These are phyloP conservation scores for Globisporangium viniferum DNA, from an alignment of 352 stramenopile genomes.

Conservation along the genomic window DNA sequence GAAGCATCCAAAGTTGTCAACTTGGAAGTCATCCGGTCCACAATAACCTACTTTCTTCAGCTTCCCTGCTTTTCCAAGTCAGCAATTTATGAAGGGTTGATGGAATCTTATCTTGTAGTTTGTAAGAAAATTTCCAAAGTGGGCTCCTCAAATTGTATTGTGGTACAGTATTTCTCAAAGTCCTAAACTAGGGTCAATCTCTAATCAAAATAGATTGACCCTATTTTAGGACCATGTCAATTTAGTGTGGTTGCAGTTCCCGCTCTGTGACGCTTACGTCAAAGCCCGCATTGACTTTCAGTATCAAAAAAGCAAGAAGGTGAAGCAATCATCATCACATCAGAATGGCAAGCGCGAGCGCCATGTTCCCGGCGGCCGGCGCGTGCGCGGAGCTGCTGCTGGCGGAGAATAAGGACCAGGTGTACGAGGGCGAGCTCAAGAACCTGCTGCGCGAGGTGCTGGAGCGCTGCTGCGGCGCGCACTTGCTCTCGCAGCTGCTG, in stretches of 20 bases:
- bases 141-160: too few relatives aligned
- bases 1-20: too few relatives aligned
- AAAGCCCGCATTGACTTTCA: not conserved
- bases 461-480: slow-evolving; percentile 60
- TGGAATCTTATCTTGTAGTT: too few relatives aligned
- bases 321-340: not conserved
- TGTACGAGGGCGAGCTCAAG: slow-evolving; percentile 74
- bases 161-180: too few relatives aligned
- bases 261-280: not conserved
- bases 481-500: slow-evolving; percentile 76
- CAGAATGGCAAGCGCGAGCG: not conserved
- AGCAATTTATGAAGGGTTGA: too few relatives aligned
- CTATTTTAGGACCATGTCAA: too few relatives aligned
- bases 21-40: too few relatives aligned
- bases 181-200: too few relatives aligned
- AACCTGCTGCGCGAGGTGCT: slow-evolving; percentile 73
- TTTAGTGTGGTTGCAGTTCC: not conserved
- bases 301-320: not conserved
- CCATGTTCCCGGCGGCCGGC: slow-evolving; percentile 50
- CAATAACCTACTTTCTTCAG: too few relatives aligned
- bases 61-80: too few relatives aligned
- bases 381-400: slow-evolving; percentile 75
- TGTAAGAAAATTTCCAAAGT: too few relatives aligned
- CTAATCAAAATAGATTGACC: too few relatives aligned
- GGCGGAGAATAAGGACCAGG: slow-evolving; percentile 63